A percentile compares a stretch with the other conserved stretches of the same genome.
phyloP scores from a whole-genome alignment of 2,329 filamentous ascomycete genomes.

The Lachnellula cervina region DNA sequence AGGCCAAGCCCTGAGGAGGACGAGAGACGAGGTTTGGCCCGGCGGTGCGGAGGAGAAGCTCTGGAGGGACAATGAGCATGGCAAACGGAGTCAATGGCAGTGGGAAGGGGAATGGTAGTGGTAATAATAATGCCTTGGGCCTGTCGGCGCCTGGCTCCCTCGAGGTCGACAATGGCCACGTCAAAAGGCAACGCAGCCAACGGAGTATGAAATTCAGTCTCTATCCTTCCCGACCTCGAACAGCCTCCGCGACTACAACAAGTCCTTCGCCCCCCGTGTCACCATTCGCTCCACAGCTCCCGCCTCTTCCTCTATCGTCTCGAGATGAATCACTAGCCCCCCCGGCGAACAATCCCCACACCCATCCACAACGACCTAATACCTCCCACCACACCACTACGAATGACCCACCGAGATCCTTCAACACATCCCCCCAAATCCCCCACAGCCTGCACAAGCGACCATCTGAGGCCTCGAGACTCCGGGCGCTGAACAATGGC shows the following conservation, averaged over 20 bases:
- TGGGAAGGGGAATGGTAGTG: conserved; percentile 11
- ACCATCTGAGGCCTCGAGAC: conserved; percentile 30
- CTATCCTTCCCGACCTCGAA: conserved; percentile 23
- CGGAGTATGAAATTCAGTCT: conserved; percentile 27
- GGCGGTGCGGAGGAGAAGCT: conserved; percentile 2
- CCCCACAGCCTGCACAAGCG: conserved; percentile 22
- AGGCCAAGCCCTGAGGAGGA: not conserved
- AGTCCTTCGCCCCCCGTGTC: conserved; percentile 1
- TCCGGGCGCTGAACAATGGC: conserved; percentile 31
- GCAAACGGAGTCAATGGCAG: conserved; percentile 22
- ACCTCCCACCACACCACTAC: conserved; percentile 22
- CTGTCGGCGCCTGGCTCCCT: conserved; percentile 1
- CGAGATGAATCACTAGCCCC: not conserved
- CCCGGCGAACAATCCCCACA: not conserved
- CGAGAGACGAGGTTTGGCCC: conserved; percentile 1
- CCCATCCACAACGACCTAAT: conserved; percentile 16
- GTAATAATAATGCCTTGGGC: too few species aligned
- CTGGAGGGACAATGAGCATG: conserved; percentile 18
- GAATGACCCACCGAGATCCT: conserved; percentile 19
- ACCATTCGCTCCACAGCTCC: not conserved
- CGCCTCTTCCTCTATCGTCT: not conserved
- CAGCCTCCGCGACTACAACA: conserved; percentile 14
- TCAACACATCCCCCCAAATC: conserved; percentile 17
- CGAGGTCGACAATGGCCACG: conserved; percentile 11
- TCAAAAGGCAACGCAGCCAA: conserved; percentile 20